phyloP scores from a whole-genome alignment of 768 basidiomycete genomes.

The Auricularia heimuer region DNA sequence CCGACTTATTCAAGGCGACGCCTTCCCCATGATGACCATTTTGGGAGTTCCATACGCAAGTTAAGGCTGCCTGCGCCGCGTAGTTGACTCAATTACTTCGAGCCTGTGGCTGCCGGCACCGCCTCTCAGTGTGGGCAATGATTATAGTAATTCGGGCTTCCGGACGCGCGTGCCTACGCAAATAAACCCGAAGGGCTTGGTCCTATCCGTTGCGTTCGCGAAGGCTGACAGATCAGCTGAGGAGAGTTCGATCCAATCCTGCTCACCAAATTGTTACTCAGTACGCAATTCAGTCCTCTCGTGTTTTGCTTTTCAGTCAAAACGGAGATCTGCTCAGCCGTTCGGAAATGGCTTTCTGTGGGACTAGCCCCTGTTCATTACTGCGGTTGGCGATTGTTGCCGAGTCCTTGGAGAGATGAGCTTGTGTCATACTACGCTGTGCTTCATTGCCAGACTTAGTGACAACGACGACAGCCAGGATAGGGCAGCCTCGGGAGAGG shows the following conservation, averaged over 20 bases:
- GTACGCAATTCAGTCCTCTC: no score
- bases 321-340: slow-evolving; percentile 9
- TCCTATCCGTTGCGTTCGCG: no score
- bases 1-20: slow-evolving; percentile 25
- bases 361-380: no score
- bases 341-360: background rate
- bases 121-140: no score
- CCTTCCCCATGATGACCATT: slow-evolving; percentile 26
- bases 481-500: background rate
- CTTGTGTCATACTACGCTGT: slow-evolving; percentile 11
- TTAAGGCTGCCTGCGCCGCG: background rate
- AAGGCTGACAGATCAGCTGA: no score
- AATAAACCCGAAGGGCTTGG: no score
- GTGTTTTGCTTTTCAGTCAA: slow-evolving; percentile 8
- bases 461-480: slow-evolving; percentile 9
- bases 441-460: slow-evolving; percentile 8
- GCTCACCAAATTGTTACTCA: no score
- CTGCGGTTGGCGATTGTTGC: no score
- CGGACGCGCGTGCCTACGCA: no score
- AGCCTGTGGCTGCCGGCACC: no score
- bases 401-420: slow-evolving; percentile 7
- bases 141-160: no score
- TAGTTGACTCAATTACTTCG: background rate
- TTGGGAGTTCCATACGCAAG: slow-evolving; percentile 23
- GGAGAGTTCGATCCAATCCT: no score